Percentiles rank a stretch among this genome's conserved stretches.
Conservation (phyloP, 139 green algal species). For the Tetradesmus obliquus region DNA sequence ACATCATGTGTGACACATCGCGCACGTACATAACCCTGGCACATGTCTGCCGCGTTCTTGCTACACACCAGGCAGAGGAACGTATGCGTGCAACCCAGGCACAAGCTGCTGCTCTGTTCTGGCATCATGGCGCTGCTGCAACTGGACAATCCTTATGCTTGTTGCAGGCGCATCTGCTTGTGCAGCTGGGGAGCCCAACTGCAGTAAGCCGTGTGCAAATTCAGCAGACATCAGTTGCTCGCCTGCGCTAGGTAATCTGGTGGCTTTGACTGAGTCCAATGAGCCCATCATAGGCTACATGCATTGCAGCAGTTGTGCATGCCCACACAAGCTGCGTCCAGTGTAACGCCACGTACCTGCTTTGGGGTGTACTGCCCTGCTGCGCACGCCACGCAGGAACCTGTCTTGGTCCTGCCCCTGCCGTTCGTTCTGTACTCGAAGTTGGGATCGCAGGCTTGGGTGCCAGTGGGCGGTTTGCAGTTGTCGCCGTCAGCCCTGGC, state of each 20-base stretch:
- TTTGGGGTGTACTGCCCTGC: background rate
- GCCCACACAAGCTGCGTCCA: background rate
- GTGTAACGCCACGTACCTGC: background rate
- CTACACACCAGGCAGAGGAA: background rate
- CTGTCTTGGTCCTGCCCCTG: background rate
- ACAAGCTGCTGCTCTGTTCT: background rate
- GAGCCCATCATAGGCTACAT: too few relatives aligned
- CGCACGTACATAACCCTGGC: background rate
- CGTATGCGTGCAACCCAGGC: background rate
- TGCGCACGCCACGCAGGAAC: background rate
- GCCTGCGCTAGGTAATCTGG: too few relatives aligned
- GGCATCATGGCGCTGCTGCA: too few relatives aligned
- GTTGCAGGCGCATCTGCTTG: too few relatives aligned
- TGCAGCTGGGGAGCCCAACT: too few relatives aligned
- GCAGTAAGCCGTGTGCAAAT: too few relatives aligned
- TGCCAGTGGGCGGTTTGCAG: background rate
- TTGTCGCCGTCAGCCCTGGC: background rate
- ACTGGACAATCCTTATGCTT: too few relatives aligned
- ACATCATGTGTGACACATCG: background rate
- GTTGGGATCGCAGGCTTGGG: background rate
- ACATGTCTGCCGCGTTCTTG: background rate
- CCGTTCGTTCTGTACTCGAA: background rate
- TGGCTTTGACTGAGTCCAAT: too few relatives aligned
- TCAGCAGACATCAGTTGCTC: too few relatives aligned
- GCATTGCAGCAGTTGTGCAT: too few relatives aligned